phyloP scores from a whole-genome alignment of 331 rosid genomes.

The Pyracantha coccinea region DNA sequence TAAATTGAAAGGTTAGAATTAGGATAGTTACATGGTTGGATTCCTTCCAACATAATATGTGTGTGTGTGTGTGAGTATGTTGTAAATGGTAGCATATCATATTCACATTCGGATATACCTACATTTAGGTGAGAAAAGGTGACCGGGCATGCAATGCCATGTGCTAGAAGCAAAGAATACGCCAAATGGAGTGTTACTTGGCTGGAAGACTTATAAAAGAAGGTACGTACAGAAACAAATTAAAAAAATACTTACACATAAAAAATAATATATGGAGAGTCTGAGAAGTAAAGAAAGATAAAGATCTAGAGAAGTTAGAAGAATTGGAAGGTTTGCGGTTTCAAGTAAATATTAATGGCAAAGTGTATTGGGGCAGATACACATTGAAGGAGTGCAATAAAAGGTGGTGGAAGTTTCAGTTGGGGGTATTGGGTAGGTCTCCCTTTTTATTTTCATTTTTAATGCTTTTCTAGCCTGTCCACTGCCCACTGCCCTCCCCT shows the following conservation, averaged over 20 bases:
- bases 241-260: not conserved
- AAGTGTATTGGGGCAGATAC: slow-evolving; percentile 57
- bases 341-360: slow-evolving; percentile 33
- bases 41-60: no score
- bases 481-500: not conserved
- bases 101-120: slow-evolving; percentile 4
- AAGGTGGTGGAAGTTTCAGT: slow-evolving; percentile 43
- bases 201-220: not conserved
- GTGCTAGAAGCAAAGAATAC: slow-evolving; percentile 12
- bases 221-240: not conserved
- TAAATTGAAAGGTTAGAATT: no score
- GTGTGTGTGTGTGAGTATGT: not conserved
- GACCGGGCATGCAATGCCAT: slow-evolving; percentile 12
- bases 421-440: slow-evolving; percentile 56
- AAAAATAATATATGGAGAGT: slow-evolving; percentile 17
- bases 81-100: slow-evolving; percentile 4
- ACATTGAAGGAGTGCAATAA: slow-evolving; percentile 67
- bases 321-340: slow-evolving; percentile 7
- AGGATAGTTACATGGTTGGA: no score
- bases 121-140: slow-evolving; percentile 11
- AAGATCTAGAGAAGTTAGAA: not conserved
- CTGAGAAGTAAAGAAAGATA: slow-evolving; percentile 30
- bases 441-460: not conserved
- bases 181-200: slow-evolving; percentile 12
- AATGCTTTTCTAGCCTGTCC: not conserved